Percentiles rank a stretch among this genome's conserved stretches.
Conservation (phyloP, 768 basidiomycete species). For the Coprinellus aureogranulatus region DNA sequence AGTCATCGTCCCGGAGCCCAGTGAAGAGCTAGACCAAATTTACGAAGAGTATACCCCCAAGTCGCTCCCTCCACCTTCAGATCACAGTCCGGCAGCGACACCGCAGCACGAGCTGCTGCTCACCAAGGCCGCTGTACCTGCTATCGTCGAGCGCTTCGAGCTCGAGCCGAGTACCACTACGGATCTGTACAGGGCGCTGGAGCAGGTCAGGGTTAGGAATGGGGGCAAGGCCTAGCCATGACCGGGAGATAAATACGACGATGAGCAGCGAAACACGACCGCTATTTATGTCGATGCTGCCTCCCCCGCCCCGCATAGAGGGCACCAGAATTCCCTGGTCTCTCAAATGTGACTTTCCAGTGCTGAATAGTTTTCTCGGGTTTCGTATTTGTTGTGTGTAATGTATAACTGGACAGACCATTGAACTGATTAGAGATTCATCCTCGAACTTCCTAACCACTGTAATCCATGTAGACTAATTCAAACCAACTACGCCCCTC, state of each 20-base stretch:
- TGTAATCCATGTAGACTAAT: too few relatives aligned
- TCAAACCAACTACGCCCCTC: too few relatives aligned
- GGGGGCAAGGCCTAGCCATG: constrained; percentile 12
- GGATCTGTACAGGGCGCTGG: constrained; percentile 63
- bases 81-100: constrained; percentile 1
- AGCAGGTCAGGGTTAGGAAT: constrained; percentile 48
- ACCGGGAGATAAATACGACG: background rate
- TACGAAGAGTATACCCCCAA: constrained; percentile 35
- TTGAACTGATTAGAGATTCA: too few relatives aligned
- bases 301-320: too few relatives aligned
- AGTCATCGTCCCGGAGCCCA: constrained; percentile 55
- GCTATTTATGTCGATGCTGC: too few relatives aligned
- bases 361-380: too few relatives aligned
- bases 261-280: too few relatives aligned
- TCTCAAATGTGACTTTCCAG: too few relatives aligned
- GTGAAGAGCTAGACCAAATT: constrained; percentile 52
- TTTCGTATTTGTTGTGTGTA: too few relatives aligned
- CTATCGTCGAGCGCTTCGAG: constrained; percentile 44
- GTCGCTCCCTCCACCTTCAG: background rate
- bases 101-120: constrained; percentile 39
- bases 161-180: constrained; percentile 43
- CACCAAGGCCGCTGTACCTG: constrained; percentile 51
- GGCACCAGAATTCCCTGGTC: too few relatives aligned
- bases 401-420: too few relatives aligned
- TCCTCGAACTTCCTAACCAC: too few relatives aligned